These are phyloP conservation scores for Candida labiduridarum DNA, from an alignment of 1,139 yeast genomes.

Conservation along the genomic window DNA sequence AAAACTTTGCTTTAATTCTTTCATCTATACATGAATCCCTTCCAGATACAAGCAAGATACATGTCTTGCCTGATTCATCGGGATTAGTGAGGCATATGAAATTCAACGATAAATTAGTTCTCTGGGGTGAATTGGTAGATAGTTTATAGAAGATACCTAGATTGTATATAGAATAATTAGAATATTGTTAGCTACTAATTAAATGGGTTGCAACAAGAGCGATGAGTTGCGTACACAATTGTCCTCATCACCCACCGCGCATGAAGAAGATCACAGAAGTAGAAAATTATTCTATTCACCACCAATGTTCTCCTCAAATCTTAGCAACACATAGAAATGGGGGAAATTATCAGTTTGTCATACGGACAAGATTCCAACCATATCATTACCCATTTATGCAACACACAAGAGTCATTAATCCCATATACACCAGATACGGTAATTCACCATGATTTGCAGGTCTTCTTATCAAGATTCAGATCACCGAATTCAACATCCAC, in stretches of 20 bases:
- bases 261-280: background rate
- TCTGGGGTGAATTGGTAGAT: background rate
- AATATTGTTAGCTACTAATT: background rate
- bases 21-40: conserved; percentile 17
- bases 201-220: too few relatives aligned
- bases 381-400: conserved; percentile 75
- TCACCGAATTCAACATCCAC: conserved; percentile 42
- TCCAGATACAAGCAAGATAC: conserved; percentile 26
- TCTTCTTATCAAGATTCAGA: conserved; percentile 36
- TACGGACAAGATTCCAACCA: conserved; percentile 76
- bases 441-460: conserved; percentile 32
- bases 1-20: conserved; percentile 21
- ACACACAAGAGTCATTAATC: conserved; percentile 70
- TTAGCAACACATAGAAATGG: conserved; percentile 5
- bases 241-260: background rate
- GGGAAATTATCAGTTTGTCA: conserved; percentile 69
- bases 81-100: conserved; percentile 52
- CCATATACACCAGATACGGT: conserved; percentile 43
- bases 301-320: too few relatives aligned
- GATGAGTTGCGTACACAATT: too few relatives aligned
- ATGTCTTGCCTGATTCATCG: conserved; percentile 75
- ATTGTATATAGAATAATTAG: background rate
- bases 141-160: background rate
- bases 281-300: background rate
- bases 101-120: background rate